Conservation (phyloP, 768 basidiomycete genomes). For the Galerina sulciceps region DNA sequence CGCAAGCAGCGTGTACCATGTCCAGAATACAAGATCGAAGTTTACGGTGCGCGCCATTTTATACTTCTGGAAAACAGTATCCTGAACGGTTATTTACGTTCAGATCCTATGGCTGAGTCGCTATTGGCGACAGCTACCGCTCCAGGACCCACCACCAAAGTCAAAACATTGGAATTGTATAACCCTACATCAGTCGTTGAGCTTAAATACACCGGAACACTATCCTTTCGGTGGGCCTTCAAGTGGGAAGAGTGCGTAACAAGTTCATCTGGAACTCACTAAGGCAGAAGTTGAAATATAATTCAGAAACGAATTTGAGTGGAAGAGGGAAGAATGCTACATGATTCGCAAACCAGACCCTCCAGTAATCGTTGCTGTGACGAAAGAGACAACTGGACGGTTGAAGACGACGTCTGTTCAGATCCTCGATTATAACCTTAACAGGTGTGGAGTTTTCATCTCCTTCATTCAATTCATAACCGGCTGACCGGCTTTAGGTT, state of each 20-base stretch:
- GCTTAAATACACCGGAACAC: conserved; percentile 72
- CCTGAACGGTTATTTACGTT: neutral
- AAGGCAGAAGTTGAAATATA: neutral
- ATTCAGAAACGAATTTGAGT: conserved; percentile 79
- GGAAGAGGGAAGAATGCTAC: conserved; percentile 84
- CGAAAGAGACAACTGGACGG: conserved; percentile 72
- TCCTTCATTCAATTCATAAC: neutral
- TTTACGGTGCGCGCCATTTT: conserved; percentile 58
- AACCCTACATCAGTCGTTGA: conserved; percentile 76
- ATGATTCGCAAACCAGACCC: conserved; percentile 87
- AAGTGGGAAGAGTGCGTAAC: conserved; percentile 79
- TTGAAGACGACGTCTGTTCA: conserved; percentile 71
- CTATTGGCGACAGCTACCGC: conserved; percentile 72
- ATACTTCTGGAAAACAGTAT: neutral
- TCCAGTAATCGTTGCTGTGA: conserved; percentile 81
- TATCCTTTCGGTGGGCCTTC: conserved; percentile 80
- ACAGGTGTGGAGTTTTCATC: conserved; percentile 50
- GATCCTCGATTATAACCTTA: conserved; percentile 84
- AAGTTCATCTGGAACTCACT: neutral
- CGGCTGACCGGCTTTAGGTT: conserved; percentile 50
- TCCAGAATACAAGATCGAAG: conserved; percentile 61
- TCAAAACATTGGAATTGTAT: conserved; percentile 74
- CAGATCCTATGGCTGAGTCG: conserved; percentile 76
- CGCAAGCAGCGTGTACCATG: conserved; percentile 66
- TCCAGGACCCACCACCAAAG: conserved; percentile 67